Conservation (phyloP, 805 yeast genomes). For the Cyberlindnera xylosilytica region DNA sequence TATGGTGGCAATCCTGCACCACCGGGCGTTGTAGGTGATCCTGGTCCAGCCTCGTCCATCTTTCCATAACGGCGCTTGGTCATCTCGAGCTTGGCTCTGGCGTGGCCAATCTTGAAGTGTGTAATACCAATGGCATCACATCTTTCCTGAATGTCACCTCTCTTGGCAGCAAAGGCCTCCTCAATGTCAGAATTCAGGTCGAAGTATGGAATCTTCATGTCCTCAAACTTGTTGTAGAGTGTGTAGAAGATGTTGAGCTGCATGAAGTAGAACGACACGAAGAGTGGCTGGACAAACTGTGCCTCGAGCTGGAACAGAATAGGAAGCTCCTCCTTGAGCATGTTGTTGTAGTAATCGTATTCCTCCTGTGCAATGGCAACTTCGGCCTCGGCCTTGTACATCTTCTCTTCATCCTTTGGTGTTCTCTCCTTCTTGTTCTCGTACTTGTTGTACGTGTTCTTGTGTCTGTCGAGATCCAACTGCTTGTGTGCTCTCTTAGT, state of each 20-base stretch:
- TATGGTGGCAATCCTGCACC: conserved; percentile 35
- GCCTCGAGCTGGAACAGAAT: conserved; percentile 83
- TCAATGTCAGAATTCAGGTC: conserved; percentile 81
- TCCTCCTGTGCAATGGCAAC: conserved; percentile 91
- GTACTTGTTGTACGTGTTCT: conserved; percentile 62
- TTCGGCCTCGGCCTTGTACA: conserved; percentile 87
- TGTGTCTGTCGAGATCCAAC: conserved; percentile 86
- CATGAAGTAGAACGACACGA: conserved; percentile 94
- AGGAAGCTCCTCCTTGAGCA: conserved; percentile 90
- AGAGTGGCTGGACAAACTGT: conserved; percentile 88
- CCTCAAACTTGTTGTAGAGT: conserved; percentile 86
- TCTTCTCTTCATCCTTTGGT: conserved; percentile 85
- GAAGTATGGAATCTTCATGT: conserved; percentile 94
- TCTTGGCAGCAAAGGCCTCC: conserved; percentile 73
- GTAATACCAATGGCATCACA: conserved; percentile 88
- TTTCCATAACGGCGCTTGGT: conserved; percentile 71
- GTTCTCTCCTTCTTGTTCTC: conserved; percentile 82
- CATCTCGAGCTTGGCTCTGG: conserved; percentile 78
- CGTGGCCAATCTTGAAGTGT: conserved; percentile 86
- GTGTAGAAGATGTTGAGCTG: conserved; percentile 96
- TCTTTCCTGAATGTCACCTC: conserved; percentile 88
- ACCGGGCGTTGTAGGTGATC: conserved; percentile 28
- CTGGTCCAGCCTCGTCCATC: conserved; percentile 41
- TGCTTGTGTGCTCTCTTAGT: conserved; percentile 94
- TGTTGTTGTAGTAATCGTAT: conserved; percentile 91